Base-by-base conservation (phyloP, 345 rosid species). In the Populus simonii region DNA sequence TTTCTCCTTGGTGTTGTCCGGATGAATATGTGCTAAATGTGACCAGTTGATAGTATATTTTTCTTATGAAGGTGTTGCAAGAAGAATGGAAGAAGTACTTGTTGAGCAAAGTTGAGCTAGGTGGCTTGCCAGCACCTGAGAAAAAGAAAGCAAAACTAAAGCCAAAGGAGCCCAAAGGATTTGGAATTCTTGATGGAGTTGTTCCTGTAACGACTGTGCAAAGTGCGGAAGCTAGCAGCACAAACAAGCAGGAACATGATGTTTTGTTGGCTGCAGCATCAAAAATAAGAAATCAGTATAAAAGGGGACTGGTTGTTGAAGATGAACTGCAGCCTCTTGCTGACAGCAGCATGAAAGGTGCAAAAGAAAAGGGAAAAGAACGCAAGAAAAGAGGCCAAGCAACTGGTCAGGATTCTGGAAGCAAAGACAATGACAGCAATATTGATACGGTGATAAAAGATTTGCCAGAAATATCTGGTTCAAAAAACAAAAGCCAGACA, bases 31-130 rank as follows among this genome's bases (percentile, higher is more conserved):
- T 16, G 55, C 45, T 72, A 51, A 8, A 71, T 51, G 35, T 72
- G 59, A 25, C 75, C 75, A 49, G 25, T 18, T 61, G 55, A 53
- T 68, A 9, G 25, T 53, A 18, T 61, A 2, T 76, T 49, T 41
- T 73, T 78, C 66, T 65, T 83, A 49, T 85, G 69, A 86, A 96
- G 98, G 97, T 92, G 51, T 89, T 93, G 97, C 90, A 75, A 76
- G 97, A 91, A 83, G 98, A 89, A 84, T 96, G 99, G 98, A 89
- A 89, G 87, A 92, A 91, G 79, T 96, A 96, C 82, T 85, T 93
- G 78, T 81, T 92, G 80, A 92, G 96, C 90, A 93, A 93, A 85
- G 89, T 90, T 49, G 93, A 93, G 86, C 79, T 91, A 79, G 94
- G 90, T 29, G 79, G 79, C 71, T 75, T 89, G 74, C 96, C 87